Evolutionary conservation across 2,329 filamentous ascomycete genomes (phyloP), one percentile per base, ranked within the genome.

Genomic region (Zymoseptoria passerinii): DNA sequence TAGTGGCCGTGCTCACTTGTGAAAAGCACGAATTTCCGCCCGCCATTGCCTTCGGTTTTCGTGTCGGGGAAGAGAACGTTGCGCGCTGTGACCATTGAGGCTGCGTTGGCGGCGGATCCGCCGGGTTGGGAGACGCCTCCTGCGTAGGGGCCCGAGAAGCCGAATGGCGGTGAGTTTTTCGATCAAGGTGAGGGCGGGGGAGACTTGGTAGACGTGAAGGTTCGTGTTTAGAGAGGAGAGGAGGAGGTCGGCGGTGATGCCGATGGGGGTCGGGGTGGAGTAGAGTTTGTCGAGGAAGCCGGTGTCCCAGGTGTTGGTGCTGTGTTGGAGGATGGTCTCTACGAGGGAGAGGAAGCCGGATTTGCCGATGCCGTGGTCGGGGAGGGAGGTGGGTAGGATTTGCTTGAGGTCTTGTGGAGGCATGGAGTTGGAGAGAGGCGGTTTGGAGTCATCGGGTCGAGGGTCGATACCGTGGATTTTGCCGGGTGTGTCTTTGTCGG

Each of bases 221-320:
- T 97, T 99, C 40, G 94, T 96, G 75, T 99, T 97, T 50, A 99
- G 77, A 0, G 89, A 83, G 0, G 89, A 86, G 27, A 97, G 82
- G 8, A 97, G 79, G 58, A 97, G 78, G 68, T 97, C 94, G 1
- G 90, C 87, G 16, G 88, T 85, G 0, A 97, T 81, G 18, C 92
- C 92, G 8, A 92, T 86, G 49, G 92, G 87, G 70, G 94, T 94
- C 48, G 90, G 95, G 63, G 87, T 87, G n/a, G 88, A 84, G 73
- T 96, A 97, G 18, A 97, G 79, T 76, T 99, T 97, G 75, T 96
- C 92, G 69, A 97, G 76, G 74, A 97, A 99, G 9, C 92, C 92
- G 74, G 96, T 92, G 69, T 95, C 89, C 89, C 92, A 97, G n/a
- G 92, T 96, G 75, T 99, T 99, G 70, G 97, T 92, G 69, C 88